Conservation (phyloP, 2,329 filamentous ascomycete genomes). For the Hypoxylon sp. region DNA sequence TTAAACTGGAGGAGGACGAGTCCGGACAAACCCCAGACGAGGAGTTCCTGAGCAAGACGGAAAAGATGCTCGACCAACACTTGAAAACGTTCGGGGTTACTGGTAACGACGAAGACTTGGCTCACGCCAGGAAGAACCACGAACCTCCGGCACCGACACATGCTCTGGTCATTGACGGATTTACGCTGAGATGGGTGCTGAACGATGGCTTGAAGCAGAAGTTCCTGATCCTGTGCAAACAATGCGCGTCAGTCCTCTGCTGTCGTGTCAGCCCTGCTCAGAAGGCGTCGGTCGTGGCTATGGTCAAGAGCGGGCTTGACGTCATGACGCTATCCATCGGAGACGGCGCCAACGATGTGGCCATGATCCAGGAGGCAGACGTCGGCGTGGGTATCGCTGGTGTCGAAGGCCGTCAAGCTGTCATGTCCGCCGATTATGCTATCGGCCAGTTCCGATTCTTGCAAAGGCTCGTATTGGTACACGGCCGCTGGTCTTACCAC, state of each 20-base stretch:
- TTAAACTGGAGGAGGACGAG: conserved; percentile 83
- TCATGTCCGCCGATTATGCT: conserved; percentile 95
- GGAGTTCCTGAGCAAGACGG: conserved; percentile 63
- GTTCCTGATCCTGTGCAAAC: conserved; percentile 94
- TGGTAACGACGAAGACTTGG: conserved; percentile 85
- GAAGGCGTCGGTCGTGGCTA: conserved; percentile 93
- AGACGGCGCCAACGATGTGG: conserved; percentile 94
- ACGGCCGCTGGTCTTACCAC: conserved; percentile 96
- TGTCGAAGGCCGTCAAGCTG: conserved; percentile 89
- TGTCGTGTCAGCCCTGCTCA: conserved; percentile 97
- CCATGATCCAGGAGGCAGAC: conserved; percentile 97
- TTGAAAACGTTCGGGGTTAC: conserved; percentile 78
- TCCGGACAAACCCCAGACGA: conserved; percentile 57
- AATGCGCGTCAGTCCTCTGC: conserved; percentile 95
- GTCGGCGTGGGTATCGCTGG: conserved; percentile 96
- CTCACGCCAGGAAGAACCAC: conserved; percentile 80
- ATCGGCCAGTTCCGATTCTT: conserved; percentile 94
- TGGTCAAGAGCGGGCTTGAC: conserved; percentile 94
- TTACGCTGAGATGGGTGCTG: conserved; percentile 87
- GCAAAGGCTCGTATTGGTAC: conserved; percentile 83
- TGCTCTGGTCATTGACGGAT: conserved; percentile 93
- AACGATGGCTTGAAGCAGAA: conserved; percentile 85
- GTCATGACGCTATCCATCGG: conserved; percentile 96
- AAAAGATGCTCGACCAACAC: conserved; percentile 76
- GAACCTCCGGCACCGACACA: conserved; percentile 87